Evolutionary conservation across 768 basidiomycete genomes (phyloP), one percentile per base, ranked within the genome.

Genomic region (Cantharellus anzutake): DNA sequence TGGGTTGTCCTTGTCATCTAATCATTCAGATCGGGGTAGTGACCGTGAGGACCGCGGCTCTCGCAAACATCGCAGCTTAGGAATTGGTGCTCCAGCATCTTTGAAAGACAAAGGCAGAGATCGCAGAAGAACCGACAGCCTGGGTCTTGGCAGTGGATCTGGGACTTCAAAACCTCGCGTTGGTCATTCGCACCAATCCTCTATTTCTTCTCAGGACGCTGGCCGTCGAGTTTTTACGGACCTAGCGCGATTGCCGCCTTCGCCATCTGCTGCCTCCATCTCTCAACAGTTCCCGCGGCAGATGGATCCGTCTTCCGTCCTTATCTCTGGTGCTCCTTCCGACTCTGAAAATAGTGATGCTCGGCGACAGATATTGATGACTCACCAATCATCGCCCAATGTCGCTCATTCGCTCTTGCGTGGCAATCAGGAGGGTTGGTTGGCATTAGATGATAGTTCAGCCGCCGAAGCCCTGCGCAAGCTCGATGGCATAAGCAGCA

Each of bases 381-480:
- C 39, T 39, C 60, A 57, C 56, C 62, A 62, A 38, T 41, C 62
- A n/a, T 62, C 66, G 41, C 57, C 65, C 7, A 64, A 63, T 42
- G 86, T 91, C 52, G 88, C 85, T 0, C 88, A 92, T 67, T 89
- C 87, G 1, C 73, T 90, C 59, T 76, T 91, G 35, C 80, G 86
- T 64, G 89, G 89, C 5, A 89, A 85, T 3, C 88, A 91, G 68
- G 84, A 89, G 68, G 89, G 89, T 37, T 91, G 87, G 87, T 83
- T 83, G 14, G 86, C 80, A 62, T 76, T 91, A 65, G 84, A 89
- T 65, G 89, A 93, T 67, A 83, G 87, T 65, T 83, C 84, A 14
- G 92, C 94, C 4, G 86, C 81, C 4, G 92, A 94, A 66, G 89
- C 90, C 4, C 74, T 99, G 41, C 80, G 92, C 59, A 96, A 94